These are phyloP conservation scores for Leucoagaricus sp. DNA, from an alignment of 1,284 basidiomycete species.

Conservation along the genomic window DNA sequence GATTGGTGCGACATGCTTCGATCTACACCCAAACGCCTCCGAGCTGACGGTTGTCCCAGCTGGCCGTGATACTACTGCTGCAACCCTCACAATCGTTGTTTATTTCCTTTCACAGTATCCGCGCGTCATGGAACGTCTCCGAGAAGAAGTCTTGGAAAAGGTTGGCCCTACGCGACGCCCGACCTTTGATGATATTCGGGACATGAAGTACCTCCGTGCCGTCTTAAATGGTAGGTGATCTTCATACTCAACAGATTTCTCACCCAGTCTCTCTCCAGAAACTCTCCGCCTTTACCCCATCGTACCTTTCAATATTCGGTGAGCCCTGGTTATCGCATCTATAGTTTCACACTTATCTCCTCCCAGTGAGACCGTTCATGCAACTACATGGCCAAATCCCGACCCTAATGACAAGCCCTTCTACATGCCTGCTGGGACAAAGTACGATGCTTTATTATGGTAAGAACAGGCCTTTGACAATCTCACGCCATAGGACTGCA, in stretches of 20 bases:
- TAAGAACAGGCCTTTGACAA: not conserved
- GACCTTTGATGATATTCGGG: constrained; percentile 51
- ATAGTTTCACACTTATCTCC: not conserved
- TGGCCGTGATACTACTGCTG: constrained; percentile 50
- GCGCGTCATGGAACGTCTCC: constrained; percentile 43
- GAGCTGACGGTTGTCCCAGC: constrained; percentile 25
- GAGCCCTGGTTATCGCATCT: constrained; percentile 9
- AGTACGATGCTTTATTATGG: constrained; percentile 30
- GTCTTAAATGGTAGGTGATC: constrained; percentile 50
- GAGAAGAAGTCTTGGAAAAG: constrained; percentile 51
- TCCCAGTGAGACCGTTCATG: constrained; percentile 34
- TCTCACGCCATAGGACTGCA: constrained; percentile 31
- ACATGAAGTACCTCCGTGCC: constrained; percentile 56
- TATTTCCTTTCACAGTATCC: constrained; percentile 60
- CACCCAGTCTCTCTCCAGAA: constrained; percentile 36
- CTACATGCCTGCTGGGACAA: constrained; percentile 54
- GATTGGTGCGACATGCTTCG: constrained; percentile 29
- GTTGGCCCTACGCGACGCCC: constrained; percentile 49
- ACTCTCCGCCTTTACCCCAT: constrained; percentile 59
- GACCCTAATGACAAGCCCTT: constrained; percentile 46
- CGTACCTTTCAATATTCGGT: constrained; percentile 54
- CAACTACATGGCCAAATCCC: constrained; percentile 45
- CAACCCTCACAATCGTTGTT: constrained; percentile 50
- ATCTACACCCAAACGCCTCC: constrained; percentile 10
- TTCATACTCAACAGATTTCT: not conserved